Base-by-base conservation (phyloP, 2,329 filamentous ascomycete genomes). In the Stenocarpella maydis region DNA sequence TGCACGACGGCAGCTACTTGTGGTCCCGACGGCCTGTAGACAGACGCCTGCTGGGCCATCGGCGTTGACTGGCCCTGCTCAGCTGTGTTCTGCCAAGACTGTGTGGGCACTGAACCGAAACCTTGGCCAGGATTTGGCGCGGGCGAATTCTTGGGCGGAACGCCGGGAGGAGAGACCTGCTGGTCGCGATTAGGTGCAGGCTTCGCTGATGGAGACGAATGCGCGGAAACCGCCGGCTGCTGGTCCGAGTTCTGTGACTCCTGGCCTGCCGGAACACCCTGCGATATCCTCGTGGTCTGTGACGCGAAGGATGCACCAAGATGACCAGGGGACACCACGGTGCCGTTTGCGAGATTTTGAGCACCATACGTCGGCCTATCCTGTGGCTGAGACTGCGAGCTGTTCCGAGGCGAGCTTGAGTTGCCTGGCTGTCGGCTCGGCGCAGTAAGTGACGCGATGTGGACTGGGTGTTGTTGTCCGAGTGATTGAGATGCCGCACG, bases 371-470 rank as follows among this genome's bases (percentile, higher is more conserved):
- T 61, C 8, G 66, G 52, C 31, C 7, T 14, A 7, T 69, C 69
- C 21, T 71, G 66, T 50, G 28, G 53, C 28, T 54, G 53, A n/a
- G 53, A 37, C 31, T 71, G 63, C 41, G 67, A 50, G 64, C 64
- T 69, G 26, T 58, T 37, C 43, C 34, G 61, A 37, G 71, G 54
- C 17, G 71, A 60, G 9, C 45, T 54, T 43, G 61, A 26, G 34
- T 65, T 41, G 66, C 63, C 45, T 19, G 69, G 50, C 24, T 69
- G 63, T 24, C 71, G 63, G 52, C 19, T 64, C 28, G 47, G 61
- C 34, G 71, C 65, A 31, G 71, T 69, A 26, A 72, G 71, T 21
- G 71, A 71, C 14, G 71, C 70, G 41, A 71, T 71, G 12, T 71
- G 70, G 49, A 65, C 63, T 7, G 70, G 67, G 3, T 69, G 50